Conservation (phyloP, 1,284 basidiomycete species). For the Trametes pubescens region DNA sequence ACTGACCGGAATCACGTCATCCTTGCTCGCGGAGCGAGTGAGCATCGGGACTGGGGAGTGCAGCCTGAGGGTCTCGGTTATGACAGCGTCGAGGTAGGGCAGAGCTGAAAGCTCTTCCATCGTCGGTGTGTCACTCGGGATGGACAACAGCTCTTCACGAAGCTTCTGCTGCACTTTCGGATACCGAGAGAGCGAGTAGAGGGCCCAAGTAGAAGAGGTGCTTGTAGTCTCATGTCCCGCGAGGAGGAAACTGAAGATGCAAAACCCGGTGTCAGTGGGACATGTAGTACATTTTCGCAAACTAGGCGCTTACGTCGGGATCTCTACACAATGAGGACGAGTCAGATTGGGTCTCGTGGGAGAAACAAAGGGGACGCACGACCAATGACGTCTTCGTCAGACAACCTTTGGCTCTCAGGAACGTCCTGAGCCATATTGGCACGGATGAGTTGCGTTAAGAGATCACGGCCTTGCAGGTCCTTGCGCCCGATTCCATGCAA, state of each 20-base stretch:
- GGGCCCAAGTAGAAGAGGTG: constrained; percentile 59
- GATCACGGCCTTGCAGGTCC: constrained; percentile 39
- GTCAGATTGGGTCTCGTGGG: neutral
- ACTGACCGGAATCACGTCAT: constrained; percentile 53
- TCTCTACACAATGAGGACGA: neutral
- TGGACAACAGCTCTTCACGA: constrained; percentile 66
- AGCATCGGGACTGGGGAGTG: constrained; percentile 67
- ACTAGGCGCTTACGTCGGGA: neutral
- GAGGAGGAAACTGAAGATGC: constrained; percentile 52
- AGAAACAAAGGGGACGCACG: constrained; percentile 47
- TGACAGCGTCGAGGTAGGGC: constrained; percentile 71
- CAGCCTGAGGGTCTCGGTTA: constrained; percentile 76
- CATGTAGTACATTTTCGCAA: neutral
- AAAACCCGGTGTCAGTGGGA: too few relatives aligned
- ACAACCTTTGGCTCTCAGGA: constrained; percentile 52
- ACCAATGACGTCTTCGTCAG: constrained; percentile 63
- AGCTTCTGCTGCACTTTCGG: constrained; percentile 70
- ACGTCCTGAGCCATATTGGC: constrained; percentile 59
- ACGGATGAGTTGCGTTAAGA: constrained; percentile 49
- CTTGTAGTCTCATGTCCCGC: constrained; percentile 82
- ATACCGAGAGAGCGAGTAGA: constrained; percentile 67
- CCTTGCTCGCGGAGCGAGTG: constrained; percentile 58
- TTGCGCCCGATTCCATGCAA: constrained; percentile 34
- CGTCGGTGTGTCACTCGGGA: constrained; percentile 47
- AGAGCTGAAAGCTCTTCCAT: constrained; percentile 69